These are phyloP conservation scores for Olyra latifolia DNA, from an alignment of 176 grass and related monocot genomes.

Conservation along the genomic window DNA sequence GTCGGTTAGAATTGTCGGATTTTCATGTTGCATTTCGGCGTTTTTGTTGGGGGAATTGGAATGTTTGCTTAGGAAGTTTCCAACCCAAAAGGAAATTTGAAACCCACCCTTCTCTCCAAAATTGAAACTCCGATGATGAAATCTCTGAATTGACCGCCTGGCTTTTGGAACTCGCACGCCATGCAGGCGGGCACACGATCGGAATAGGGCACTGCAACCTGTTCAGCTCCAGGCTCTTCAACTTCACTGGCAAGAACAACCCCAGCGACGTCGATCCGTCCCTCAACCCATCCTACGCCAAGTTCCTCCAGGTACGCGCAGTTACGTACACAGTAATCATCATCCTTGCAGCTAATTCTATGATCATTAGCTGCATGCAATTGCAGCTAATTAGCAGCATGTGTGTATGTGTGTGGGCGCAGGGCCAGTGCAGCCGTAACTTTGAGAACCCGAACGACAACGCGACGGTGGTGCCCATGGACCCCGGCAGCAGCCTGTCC, in stretches of 20 bases:
- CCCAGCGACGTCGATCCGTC: constrained; percentile 49
- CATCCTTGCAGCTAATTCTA: background rate
- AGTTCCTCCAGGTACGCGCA: constrained; percentile 32
- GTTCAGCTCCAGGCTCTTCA: constrained; percentile 57
- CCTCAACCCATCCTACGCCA: constrained; percentile 48
- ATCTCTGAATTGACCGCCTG: background rate
- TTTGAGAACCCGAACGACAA: constrained; percentile 31
- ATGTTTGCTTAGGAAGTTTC: no score
- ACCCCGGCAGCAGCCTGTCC: constrained; percentile 36
- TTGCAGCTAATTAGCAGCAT: no score
- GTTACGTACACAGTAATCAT: background rate
- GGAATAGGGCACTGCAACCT: constrained; percentile 52
- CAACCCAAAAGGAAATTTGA: no score
- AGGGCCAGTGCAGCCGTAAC: constrained; percentile 33
- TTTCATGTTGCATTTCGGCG: no score
- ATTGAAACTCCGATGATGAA: no score
- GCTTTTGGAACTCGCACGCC: background rate
- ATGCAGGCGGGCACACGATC: constrained; percentile 58
- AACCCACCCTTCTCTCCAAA: no score
- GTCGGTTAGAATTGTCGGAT: no score
- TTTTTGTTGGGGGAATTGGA: no score
- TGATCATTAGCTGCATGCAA: background rate
- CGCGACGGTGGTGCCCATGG: constrained; percentile 48
- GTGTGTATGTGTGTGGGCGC: background rate
- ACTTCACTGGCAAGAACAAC: constrained; percentile 27